Percentiles rank a stretch among this genome's conserved stretches.
Evolutionary conservation across 306 rosid genomes (phyloP).

Genomic region (Ormosia semicastrata): DNA sequence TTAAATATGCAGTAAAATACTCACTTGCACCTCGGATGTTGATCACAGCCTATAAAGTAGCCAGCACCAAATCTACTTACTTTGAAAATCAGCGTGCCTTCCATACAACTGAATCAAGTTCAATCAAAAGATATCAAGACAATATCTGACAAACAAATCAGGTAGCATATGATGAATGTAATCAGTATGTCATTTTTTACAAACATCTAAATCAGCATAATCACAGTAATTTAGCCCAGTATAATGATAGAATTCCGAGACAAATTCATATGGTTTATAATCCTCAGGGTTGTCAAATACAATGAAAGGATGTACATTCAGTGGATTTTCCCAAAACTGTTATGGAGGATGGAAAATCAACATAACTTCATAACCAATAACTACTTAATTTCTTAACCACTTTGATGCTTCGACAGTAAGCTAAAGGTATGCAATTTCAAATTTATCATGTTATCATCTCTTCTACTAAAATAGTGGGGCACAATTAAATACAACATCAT

Average conservation of each 20-base stretch:
- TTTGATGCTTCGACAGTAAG: not conserved
- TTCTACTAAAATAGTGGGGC: not conserved
- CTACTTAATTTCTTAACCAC: not conserved
- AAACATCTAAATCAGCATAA: slow-evolving; percentile 12
- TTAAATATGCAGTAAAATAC: slow-evolving; percentile 32
- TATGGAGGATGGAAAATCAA: not conserved
- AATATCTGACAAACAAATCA: slow-evolving; percentile 7
- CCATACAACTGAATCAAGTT: slow-evolving; percentile 70
- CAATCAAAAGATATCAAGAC: slow-evolving; percentile 23
- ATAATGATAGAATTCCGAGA: not conserved
- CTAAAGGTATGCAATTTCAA: not conserved
- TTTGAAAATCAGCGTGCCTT: slow-evolving; percentile 88
- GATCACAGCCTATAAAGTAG: slow-evolving; percentile 91
- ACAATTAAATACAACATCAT: not conserved
- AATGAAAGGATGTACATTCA: not conserved
- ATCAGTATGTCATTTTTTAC: slow-evolving; percentile 8
- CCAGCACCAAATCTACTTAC: slow-evolving; percentile 92
- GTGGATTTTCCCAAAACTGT: not conserved
- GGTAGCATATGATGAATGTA: not conserved
- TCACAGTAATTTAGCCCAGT: not conserved
- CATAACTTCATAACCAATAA: not conserved
- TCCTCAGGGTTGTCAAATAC: not conserved
- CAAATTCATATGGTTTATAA: not conserved
- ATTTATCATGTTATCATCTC: not conserved
- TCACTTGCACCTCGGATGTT: slow-evolving; percentile 98